phyloP scores from a whole-genome alignment of 371 early-diverging fungal genomes.

The Coemansia sp. region DNA sequence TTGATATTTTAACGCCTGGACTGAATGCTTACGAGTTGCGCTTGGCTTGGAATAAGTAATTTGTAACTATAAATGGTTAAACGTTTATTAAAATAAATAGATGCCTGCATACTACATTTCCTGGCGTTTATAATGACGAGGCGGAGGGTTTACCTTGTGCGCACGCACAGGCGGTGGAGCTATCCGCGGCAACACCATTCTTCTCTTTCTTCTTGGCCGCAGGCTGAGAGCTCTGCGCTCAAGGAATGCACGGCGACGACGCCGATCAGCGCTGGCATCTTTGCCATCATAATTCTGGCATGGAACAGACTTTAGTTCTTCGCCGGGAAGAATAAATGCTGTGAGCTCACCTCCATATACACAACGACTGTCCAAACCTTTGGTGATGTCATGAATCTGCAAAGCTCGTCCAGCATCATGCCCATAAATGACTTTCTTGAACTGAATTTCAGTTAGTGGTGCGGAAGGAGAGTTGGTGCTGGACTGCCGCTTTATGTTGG shows the following conservation, averaged over 20 bases:
- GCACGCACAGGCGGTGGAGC: not conserved
- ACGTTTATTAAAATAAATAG: not conserved
- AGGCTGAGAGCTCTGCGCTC: not conserved
- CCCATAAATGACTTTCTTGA: conserved; percentile 59
- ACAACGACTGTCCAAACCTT: conserved; percentile 71
- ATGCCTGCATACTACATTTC: no score
- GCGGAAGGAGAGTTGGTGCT: not conserved
- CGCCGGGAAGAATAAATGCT: conserved; percentile 56
- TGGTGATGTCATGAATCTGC: conserved; percentile 56
- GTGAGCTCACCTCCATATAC: conserved; percentile 65
- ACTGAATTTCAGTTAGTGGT: not conserved
- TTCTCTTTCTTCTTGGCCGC: not conserved
- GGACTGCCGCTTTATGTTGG: not conserved
- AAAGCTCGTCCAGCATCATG: conserved; percentile 68
- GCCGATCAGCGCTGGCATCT: not conserved
- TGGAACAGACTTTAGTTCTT: conserved; percentile 18
- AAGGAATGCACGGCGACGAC: not conserved
- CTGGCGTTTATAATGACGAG: no score
- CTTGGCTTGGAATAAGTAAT: conserved; percentile 85
- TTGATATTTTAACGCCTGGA: conserved; percentile 86
- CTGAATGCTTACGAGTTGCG: conserved; percentile 90
- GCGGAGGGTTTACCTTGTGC: not conserved
- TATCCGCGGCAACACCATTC: not conserved
- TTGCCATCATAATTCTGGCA: conserved; percentile 25
- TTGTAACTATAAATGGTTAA: conserved; percentile 53